Evolutionary conservation across 2,329 filamentous ascomycete species (phyloP), one percentile per base, ranked within the genome.

Genomic region (Biscogniauxia sp.): DNA sequence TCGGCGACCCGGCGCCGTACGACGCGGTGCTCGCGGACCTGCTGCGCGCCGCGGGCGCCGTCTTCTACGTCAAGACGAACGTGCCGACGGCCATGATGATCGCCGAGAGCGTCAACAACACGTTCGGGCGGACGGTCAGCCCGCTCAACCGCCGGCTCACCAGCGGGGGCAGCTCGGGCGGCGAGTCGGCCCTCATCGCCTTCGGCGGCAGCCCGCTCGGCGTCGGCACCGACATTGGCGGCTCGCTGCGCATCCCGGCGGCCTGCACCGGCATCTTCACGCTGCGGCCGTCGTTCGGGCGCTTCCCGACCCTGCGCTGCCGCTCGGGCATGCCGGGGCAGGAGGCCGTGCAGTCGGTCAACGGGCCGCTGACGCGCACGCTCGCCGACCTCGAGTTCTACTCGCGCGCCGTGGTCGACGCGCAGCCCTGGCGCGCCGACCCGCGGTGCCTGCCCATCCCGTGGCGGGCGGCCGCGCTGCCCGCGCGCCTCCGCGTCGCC

Each of bases 1-100:
- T 88, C 3, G 80, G 82, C 49, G 78, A 87, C 53, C 86, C 88
- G 0, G 85, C 79, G 0, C 58, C 69, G 2, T 61, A 71, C 7
- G 79, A 83, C 26, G 69, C 79, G 3, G 69, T 74, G 3, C 72
- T 82, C 0, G 76, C 75, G 1, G 64, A 72, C 8, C 62, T 84
- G 0, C 74, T 86, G 0, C 70, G 77, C 51, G 73, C 69, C 0
- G 77, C 79, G 2, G 84, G 84, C 5, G 83, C 83, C 11, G 76
- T 86, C 26, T 77, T 83, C 63, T 85, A 83, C 67, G 81, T 82
- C 64, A 85, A 85, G 74, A 85, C 84, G 0, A 84, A 82, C 64
- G 78, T 84, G 3, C 82, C 83, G 0, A 88, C 85, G 1, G 85
- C 85, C 13, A 87, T 89, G 80, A 89, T 90, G 87, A 88, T 88